phyloP scores from a whole-genome alignment of 2,329 filamentous ascomycete genomes.

The Aspergillus sp. region DNA sequence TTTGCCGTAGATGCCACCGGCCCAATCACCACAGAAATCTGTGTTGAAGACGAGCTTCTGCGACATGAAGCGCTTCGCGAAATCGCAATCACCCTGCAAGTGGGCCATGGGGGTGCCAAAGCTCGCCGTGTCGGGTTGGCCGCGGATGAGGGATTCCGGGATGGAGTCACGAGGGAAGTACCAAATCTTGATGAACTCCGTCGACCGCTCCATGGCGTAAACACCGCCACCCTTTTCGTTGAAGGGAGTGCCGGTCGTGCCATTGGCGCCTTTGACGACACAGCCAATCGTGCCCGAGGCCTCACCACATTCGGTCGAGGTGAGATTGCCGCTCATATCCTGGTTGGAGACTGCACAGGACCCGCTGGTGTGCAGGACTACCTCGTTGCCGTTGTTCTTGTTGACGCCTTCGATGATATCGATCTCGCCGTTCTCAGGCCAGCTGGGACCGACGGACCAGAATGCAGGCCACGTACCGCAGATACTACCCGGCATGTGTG shows the following conservation, averaged over 20 bases:
- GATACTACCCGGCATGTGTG: constrained; percentile 40
- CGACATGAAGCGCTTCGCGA: constrained; percentile 33
- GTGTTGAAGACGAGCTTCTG: constrained; percentile 43
- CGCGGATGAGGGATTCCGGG: constrained; percentile 38
- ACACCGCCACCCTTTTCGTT: constrained; percentile 44
- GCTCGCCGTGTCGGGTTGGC: constrained; percentile 35
- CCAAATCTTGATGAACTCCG: constrained; percentile 43
- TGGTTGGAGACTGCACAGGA: constrained; percentile 37
- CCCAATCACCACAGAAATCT: constrained; percentile 51
- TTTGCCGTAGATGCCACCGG: constrained; percentile 43
- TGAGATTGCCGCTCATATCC: constrained; percentile 43
- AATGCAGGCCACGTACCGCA: constrained; percentile 48
- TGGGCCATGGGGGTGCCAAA: constrained; percentile 42
- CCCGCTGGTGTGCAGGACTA: constrained; percentile 43
- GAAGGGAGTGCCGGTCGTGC: constrained; percentile 46
- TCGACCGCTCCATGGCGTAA: constrained; percentile 43
- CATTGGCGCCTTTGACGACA: constrained; percentile 31
- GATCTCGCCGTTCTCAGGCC: constrained; percentile 41
- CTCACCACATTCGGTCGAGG: constrained; percentile 44
- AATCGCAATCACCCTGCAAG: constrained; percentile 35
- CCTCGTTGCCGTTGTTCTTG: constrained; percentile 33
- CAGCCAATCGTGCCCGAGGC: constrained; percentile 31
- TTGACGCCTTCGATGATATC: constrained; percentile 49
- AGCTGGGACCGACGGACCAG: constrained; percentile 36
- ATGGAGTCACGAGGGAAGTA: constrained; percentile 41